A percentile compares a stretch with the other conserved stretches of the same genome.
Evolutionary conservation across 768 basidiomycete species (phyloP).

Genomic region (Tylopilus felleus): DNA sequence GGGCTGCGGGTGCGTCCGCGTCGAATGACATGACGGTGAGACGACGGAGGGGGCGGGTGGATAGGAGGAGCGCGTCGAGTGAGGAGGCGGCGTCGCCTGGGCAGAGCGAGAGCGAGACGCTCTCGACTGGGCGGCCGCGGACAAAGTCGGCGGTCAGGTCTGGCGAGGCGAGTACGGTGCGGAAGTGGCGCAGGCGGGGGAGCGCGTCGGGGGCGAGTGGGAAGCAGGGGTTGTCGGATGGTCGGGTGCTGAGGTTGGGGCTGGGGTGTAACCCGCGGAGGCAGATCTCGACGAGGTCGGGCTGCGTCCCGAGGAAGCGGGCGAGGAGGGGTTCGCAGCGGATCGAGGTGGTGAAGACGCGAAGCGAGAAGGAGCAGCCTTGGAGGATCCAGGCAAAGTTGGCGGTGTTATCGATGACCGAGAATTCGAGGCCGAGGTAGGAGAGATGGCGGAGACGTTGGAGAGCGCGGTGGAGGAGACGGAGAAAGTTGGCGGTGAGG

Average conservation of each 20-base stretch:
- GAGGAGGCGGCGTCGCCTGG: conserved; percentile 37
- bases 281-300: conserved; percentile 47
- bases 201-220: conserved; percentile 40
- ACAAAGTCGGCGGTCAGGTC: conserved; percentile 44
- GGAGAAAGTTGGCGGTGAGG: conserved; percentile 49
- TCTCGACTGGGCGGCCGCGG: conserved; percentile 44
- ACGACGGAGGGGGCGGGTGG: conserved; percentile 40
- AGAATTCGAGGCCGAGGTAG: conserved; percentile 49
- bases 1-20: conserved; percentile 37
- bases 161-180: conserved; percentile 52
- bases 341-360: conserved; percentile 53
- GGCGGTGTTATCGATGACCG: conserved; percentile 32
- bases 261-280: conserved; percentile 49
- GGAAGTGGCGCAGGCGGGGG: conserved; percentile 47
- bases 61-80: conserved; percentile 42
- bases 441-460: conserved; percentile 37
- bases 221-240: conserved; percentile 21
- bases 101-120: conserved; percentile 52
- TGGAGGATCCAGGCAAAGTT: conserved; percentile 48
- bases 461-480: conserved; percentile 46
- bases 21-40: conserved; percentile 62
- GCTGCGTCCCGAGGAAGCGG: conserved; percentile 50
- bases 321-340: conserved; percentile 48
- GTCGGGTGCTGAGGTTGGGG: background rate
- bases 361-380: conserved; percentile 42